These are phyloP conservation scores for Encephalitozoon cuniculi DNA, from an alignment of 371 early-diverging fungal species.

Conservation along the genomic window DNA sequence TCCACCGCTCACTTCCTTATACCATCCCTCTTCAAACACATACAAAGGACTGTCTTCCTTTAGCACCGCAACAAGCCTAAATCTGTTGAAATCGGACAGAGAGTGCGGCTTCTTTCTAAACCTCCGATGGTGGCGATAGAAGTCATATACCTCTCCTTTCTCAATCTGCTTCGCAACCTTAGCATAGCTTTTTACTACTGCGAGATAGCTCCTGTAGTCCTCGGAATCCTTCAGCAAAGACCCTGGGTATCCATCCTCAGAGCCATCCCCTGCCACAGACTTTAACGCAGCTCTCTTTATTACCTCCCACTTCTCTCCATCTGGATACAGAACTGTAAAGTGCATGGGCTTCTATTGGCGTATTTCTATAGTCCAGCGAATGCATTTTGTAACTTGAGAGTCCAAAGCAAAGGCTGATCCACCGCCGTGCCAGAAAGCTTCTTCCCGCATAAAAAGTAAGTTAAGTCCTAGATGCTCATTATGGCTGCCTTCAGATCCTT, in stretches of 20 bases:
- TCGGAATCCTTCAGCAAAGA: background rate
- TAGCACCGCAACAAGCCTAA: background rate
- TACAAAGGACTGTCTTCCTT: background rate
- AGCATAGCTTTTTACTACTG: background rate
- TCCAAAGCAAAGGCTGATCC: too few relatives aligned
- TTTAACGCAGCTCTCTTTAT: background rate
- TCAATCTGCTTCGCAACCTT: background rate
- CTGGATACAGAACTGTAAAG: slow-evolving; percentile 3
- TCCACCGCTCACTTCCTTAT: background rate
- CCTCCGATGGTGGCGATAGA: background rate
- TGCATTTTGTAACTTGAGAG: too few relatives aligned
- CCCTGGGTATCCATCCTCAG: background rate
- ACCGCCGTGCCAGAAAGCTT: too few relatives aligned
- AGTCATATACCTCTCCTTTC: background rate
- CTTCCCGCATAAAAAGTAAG: too few relatives aligned
- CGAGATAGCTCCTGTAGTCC: background rate
- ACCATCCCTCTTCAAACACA: background rate
- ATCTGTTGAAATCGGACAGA: background rate
- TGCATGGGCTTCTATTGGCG: background rate
- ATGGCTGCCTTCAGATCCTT: background rate
- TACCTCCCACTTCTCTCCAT: background rate
- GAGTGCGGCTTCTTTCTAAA: background rate
- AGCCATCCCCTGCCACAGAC: background rate
- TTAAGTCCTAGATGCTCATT: background rate
- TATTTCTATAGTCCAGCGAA: background rate